phyloP scores from a whole-genome alignment of 257 asterid species.

The Solanum peruvianum region DNA sequence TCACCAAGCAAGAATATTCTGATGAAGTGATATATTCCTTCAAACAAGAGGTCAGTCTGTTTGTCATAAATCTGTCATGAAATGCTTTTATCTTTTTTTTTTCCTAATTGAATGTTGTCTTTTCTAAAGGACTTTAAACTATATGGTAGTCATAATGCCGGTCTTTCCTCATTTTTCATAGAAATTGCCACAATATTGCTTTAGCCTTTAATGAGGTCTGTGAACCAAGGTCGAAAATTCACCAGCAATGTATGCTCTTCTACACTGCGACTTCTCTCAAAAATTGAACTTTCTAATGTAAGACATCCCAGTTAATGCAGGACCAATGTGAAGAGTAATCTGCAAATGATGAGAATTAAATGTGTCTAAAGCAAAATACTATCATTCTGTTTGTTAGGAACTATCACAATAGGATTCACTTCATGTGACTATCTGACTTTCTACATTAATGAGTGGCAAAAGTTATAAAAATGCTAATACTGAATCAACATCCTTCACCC shows the following conservation, averaged over 20 bases:
- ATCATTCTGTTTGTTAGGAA: neutral
- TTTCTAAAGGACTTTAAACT: neutral
- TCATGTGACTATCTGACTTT: neutral
- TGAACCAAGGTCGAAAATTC: neutral
- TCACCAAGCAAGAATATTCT: conserved; percentile 78
- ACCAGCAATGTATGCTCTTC: neutral
- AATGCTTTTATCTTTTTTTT: neutral
- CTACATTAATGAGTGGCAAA: neutral
- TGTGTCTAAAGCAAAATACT: neutral
- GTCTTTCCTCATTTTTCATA: neutral
- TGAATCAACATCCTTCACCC: neutral
- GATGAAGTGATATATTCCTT: conserved; percentile 71
- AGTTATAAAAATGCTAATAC: neutral
- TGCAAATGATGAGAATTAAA: neutral
- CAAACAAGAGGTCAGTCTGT: conserved; percentile 74
- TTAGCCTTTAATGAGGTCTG: neutral
- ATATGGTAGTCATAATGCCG: neutral
- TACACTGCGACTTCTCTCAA: neutral
- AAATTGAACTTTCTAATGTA: neutral
- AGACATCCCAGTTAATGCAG: neutral
- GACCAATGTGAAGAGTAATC: neutral
- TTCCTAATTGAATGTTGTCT: neutral
- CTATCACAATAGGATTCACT: neutral
- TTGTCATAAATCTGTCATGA: neutral
- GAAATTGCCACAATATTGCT: neutral